Conservation (phyloP, 345 rosid genomes). For the Syzygium oleosum region DNA sequence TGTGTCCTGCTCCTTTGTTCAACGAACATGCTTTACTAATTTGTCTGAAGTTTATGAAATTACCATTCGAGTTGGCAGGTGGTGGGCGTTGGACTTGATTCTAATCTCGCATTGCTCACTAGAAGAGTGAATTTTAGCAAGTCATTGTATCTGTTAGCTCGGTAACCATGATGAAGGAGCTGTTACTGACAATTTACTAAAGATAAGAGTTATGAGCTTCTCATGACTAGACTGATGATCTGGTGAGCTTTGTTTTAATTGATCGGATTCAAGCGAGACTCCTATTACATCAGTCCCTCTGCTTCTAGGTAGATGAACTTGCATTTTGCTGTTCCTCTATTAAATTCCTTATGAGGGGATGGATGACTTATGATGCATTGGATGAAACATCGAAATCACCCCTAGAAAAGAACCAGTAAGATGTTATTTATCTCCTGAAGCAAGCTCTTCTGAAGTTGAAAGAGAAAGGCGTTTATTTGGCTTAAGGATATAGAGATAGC, state of each 20-base stretch:
- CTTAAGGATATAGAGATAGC: neutral
- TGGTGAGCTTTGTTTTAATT: neutral
- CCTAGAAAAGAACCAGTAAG: too few species aligned
- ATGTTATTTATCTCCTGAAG: too few species aligned
- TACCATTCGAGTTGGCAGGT: too few species aligned
- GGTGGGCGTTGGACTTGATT: too few species aligned
- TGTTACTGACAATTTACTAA: too few species aligned
- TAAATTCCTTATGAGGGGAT: neutral
- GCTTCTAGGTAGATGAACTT: neutral
- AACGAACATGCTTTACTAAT: neutral
- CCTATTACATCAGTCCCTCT: neutral
- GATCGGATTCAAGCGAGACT: accelerated
- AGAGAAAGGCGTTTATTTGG: neutral
- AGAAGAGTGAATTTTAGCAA: too few species aligned
- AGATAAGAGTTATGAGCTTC: neutral
- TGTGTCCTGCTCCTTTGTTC: neutral
- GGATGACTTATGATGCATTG: too few species aligned
- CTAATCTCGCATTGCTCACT: too few species aligned
- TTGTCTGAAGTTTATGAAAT: neutral
- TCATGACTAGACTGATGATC: neutral
- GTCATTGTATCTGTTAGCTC: too few species aligned
- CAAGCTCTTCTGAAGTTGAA: neutral
- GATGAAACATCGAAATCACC: too few species aligned
- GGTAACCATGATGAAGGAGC: too few species aligned
- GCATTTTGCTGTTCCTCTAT: neutral